Conservation (phyloP, 2,329 filamentous ascomycete genomes). For the Aspergillus sp. region DNA sequence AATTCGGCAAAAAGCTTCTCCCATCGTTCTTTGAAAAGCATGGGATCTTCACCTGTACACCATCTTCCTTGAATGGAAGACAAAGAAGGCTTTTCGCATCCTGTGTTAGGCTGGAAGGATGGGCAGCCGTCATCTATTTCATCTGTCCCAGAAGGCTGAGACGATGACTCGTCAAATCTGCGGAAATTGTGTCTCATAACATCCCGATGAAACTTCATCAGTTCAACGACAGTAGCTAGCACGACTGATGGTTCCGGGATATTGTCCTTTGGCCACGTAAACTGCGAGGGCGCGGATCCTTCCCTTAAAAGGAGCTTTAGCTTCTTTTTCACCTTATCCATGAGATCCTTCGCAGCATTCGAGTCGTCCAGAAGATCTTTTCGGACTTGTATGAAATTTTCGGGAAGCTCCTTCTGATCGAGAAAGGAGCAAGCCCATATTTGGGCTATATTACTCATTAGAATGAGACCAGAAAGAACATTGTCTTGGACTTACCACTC, state of each 20-base stretch:
- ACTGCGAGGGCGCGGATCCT: constrained; percentile 91
- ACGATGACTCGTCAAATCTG: constrained; percentile 65
- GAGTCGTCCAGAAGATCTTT: constrained; percentile 97
- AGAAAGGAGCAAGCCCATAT: constrained; percentile 93
- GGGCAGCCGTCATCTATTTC: neutral
- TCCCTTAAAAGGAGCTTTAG: constrained; percentile 88
- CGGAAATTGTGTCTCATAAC: constrained; percentile 95
- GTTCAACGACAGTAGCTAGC: constrained; percentile 83
- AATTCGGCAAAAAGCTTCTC: constrained; percentile 98
- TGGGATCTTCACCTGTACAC: constrained; percentile 94
- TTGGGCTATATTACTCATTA: constrained; percentile 61
- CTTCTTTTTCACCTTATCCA: constrained; percentile 99
- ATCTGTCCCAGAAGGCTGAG: neutral
- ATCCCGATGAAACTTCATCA: constrained; percentile 95
- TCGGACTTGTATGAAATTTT: constrained; percentile 84
- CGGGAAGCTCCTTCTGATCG: constrained; percentile 78
- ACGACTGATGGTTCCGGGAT: constrained; percentile 94
- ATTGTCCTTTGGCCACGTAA: constrained; percentile 92
- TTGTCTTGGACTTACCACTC: constrained; percentile 55
- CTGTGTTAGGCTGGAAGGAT: constrained; percentile 20
- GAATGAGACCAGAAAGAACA: constrained; percentile 6
- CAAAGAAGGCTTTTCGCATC: constrained; percentile 54
- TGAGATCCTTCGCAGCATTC: constrained; percentile 97
- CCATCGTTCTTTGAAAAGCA: constrained; percentile 94
- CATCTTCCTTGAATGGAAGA: constrained; percentile 82